A percentile compares a stretch with the other conserved stretches of the same genome.
These are phyloP conservation scores for Aspergillus sp. DNA, from an alignment of 2,329 filamentous ascomycete genomes.

Conservation along the genomic window DNA sequence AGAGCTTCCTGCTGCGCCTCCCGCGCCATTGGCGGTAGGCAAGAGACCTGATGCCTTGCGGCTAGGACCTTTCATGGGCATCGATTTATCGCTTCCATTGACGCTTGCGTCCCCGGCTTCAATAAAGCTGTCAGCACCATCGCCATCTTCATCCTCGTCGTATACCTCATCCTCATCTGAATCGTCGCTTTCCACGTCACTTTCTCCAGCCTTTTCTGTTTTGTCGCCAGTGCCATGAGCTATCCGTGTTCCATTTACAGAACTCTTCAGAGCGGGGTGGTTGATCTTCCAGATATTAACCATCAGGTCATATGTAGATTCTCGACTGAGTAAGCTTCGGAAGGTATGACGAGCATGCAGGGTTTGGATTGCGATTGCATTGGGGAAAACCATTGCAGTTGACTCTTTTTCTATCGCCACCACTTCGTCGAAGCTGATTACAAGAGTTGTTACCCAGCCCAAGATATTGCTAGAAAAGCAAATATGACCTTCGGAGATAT, in stretches of 20 bases:
- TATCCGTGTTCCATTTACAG: conserved; percentile 79
- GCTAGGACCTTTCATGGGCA: conserved; percentile 49
- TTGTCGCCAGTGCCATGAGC: conserved; percentile 82
- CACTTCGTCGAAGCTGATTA: conserved; percentile 97
- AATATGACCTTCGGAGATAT: conserved; percentile 93
- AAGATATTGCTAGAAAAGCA: conserved; percentile 99
- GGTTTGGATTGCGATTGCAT: conserved; percentile 94
- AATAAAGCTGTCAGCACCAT: conserved; percentile 57
- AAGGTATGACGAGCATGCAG: conserved; percentile 94
- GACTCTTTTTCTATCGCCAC: conserved; percentile 95
- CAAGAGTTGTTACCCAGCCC: conserved; percentile 93
- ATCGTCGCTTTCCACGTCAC: conserved; percentile 70
- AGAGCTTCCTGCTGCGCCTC: conserved; percentile 33
- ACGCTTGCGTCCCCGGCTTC: conserved; percentile 52
- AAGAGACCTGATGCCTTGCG: conserved; percentile 65
- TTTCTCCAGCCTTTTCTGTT: conserved; percentile 71
- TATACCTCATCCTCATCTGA: conserved; percentile 65
- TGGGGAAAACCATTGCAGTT: conserved; percentile 92
- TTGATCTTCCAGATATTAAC: conserved; percentile 98
- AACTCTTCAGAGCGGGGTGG: conserved; percentile 86
- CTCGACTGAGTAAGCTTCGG: conserved; percentile 87
- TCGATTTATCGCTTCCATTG: conserved; percentile 48
- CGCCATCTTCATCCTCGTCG: conserved; percentile 48
- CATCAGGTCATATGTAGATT: conserved; percentile 94
- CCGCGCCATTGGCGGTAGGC: conserved; percentile 28